Conservation (phyloP, 2,329 filamentous ascomycete genomes). For the Arthroderma sp. region DNA sequence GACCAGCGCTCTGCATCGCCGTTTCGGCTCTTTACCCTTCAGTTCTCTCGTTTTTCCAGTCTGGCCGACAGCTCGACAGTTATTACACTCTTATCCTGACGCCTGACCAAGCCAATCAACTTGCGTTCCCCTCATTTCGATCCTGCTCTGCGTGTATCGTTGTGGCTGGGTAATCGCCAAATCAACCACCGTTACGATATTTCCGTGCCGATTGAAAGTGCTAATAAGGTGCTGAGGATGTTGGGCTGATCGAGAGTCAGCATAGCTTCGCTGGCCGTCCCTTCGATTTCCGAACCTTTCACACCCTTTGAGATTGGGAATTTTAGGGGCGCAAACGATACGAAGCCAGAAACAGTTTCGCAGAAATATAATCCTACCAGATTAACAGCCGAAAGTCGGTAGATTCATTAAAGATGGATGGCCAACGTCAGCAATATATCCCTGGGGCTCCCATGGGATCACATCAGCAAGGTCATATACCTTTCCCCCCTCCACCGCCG, state of each 20-base stretch:
- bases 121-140: not conserved
- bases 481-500: constrained; percentile 2
- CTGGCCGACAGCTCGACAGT: not conserved
- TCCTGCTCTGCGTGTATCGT: not conserved
- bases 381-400: not conserved
- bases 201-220: not conserved
- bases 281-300: not conserved
- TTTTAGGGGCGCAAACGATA: not conserved
- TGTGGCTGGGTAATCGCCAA: not conserved
- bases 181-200: not conserved
- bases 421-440: constrained; percentile 7
- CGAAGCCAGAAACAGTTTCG: not conserved
- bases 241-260: not conserved
- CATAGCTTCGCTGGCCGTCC: not conserved
- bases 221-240: not conserved
- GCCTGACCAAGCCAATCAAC: not conserved
- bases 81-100: not conserved
- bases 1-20: not conserved
- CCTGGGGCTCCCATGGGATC: constrained; percentile 2
- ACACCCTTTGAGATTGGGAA: not conserved
- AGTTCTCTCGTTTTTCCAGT: not conserved
- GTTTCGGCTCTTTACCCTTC: not conserved
- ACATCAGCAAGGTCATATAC: not conserved
- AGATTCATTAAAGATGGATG: not conserved
- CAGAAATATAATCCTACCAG: not conserved